A percentile compares a stretch with the other conserved stretches of the same genome.
These are phyloP conservation scores for Babesia bigemina DNA, from an alignment of 169 alveolate species.

Conservation along the genomic window DNA sequence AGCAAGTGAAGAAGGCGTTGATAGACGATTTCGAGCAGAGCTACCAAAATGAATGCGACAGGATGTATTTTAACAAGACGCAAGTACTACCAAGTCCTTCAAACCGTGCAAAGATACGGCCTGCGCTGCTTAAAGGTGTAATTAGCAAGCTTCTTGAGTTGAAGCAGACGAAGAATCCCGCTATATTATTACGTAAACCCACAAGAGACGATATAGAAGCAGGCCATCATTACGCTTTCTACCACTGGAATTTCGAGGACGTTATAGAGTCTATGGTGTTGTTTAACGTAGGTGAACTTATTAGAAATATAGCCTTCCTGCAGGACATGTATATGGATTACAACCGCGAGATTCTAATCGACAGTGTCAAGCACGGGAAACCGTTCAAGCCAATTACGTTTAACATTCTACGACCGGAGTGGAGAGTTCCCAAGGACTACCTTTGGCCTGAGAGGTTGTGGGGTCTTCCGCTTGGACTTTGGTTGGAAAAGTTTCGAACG, in stretches of 20 bases:
- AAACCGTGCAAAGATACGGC: constrained; percentile 29
- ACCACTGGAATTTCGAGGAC: constrained; percentile 75
- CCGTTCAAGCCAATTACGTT: constrained; percentile 60
- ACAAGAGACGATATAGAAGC: constrained; percentile 68
- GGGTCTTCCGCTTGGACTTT: constrained; percentile 75
- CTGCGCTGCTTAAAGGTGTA: constrained; percentile 34
- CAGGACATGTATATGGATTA: constrained; percentile 66
- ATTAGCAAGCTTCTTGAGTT: constrained; percentile 40
- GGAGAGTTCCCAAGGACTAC: constrained; percentile 54
- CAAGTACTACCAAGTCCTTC: constrained; percentile 56
- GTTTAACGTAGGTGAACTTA: constrained; percentile 58
- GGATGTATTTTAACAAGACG: constrained; percentile 10
- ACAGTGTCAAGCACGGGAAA: constrained; percentile 34
- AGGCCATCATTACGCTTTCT: constrained; percentile 73
- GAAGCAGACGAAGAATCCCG: constrained; percentile 30
- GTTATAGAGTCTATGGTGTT: constrained; percentile 69
- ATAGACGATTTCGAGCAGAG: constrained; percentile 7
- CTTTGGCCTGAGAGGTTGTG: constrained; percentile 69
- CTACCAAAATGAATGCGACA: constrained; percentile 13
- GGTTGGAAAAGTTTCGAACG: constrained; percentile 54
- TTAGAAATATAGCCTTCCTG: background rate
- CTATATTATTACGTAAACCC: constrained; percentile 31
- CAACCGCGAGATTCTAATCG: constrained; percentile 53
- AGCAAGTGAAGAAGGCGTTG: constrained; percentile 35
- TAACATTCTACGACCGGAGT: constrained; percentile 38